Percentiles rank a stretch among this genome's conserved stretches.
Evolutionary conservation across 2,329 filamentous ascomycete species (phyloP).

Genomic region (Neofusicoccum ribis): DNA sequence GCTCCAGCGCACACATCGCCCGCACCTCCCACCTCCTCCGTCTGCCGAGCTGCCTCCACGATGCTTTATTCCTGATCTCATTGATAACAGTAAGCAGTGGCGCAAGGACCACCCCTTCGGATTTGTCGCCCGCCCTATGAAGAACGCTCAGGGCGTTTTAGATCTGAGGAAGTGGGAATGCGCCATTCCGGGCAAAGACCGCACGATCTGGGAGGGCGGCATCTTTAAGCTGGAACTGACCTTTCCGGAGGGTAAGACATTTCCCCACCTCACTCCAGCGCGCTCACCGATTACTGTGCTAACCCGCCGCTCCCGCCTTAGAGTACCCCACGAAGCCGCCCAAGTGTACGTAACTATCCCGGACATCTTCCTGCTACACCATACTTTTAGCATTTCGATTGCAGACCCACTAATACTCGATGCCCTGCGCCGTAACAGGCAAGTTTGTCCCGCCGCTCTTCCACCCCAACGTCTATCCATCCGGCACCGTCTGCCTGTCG

Average conservation of each 20-base stretch:
- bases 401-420: slow-evolving; percentile 22
- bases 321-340: slow-evolving; percentile 98
- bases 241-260: slow-evolving; percentile 81
- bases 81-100: slow-evolving; percentile 81
- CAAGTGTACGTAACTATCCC: slow-evolving; percentile 69
- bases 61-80: slow-evolving; percentile 25
- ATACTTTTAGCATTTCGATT: too few species aligned
- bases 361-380: neutral
- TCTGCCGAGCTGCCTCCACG: neutral
- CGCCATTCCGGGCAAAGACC: slow-evolving; percentile 91
- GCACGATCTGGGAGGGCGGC: slow-evolving; percentile 97
- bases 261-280: neutral
- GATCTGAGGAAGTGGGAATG: slow-evolving; percentile 97
- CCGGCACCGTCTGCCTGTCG: slow-evolving; percentile 93
- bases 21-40: neutral
- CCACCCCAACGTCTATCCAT: slow-evolving; percentile 98
- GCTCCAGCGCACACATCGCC: neutral
- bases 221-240: slow-evolving; percentile 90
- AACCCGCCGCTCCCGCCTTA: slow-evolving; percentile 39
- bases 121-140: slow-evolving; percentile 87
- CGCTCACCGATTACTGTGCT: neutral
- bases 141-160: slow-evolving; percentile 75
- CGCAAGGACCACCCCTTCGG: slow-evolving; percentile 95
- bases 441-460: slow-evolving; percentile 96
- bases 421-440: slow-evolving; percentile 56